Evolutionary conservation across 1,284 basidiomycete genomes (phyloP), one percentile per base, ranked within the genome.

Genomic region (Leccinum brunneo-olivaceum): DNA sequence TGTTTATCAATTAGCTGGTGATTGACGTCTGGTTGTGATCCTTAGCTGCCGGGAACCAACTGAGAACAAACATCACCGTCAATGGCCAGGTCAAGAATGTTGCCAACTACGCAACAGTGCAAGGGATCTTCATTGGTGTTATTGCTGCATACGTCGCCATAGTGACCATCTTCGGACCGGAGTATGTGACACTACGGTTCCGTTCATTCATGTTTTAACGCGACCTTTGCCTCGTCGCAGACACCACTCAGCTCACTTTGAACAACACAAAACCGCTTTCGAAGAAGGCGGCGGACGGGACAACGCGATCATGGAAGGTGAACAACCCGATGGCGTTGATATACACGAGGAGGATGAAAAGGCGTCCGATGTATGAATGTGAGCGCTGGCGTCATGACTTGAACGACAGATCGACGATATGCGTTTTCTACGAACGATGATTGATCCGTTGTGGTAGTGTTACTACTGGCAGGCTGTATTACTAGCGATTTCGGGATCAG

Each of bases 91-190:
- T 58, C 5, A 64, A 53, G 21, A 60, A 59, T 32, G 81, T 85
- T 4, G 73, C 85, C 1, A 81, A 95, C 62, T 96, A 94, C 60
- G 93, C 86, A 5, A 85, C 71, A 2, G 76, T 94, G 18, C 86
- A 90, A 66, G 92, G 84, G 16, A 92, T 96, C 60, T 70, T 95
- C 30, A 84, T 97, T 44, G 93, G 84, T 21, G 67, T 72, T 25
- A 76, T 87, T n/a, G 70, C 80, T 6, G 81, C 76, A 1, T 89
- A 81, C 50, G 73, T 85, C n/a, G 48, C 89, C 19, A 21, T 88
- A 47, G 68, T 86, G 50, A 84, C 80, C 2, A 69, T 84, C 49
- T 64, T 88, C 47, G 85, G 84, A 5, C 85, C 85, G 5, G 85
- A 88, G 81, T 81, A 50, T 41, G 78, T 73, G n/a, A n/a, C n/a